Percentiles rank a stretch among this genome's conserved stretches.
Evolutionary conservation across 306 rosid genomes (phyloP).

Genomic region (Prosopis cineraria): DNA sequence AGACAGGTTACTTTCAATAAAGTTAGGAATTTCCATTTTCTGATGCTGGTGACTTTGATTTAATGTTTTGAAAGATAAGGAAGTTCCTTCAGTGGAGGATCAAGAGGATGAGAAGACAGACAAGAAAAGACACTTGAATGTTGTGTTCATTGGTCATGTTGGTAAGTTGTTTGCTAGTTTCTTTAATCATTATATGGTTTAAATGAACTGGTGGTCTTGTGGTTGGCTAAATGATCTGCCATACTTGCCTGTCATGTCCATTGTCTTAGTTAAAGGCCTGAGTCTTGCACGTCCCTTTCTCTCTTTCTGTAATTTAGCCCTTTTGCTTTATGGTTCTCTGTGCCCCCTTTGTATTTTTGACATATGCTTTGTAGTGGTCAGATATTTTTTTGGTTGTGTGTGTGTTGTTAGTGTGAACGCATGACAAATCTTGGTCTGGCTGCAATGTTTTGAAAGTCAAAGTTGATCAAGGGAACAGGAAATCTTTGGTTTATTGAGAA

Average conservation of each 20-base stretch:
- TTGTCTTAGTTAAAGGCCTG: conserved; percentile 17
- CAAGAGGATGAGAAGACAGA: conserved; percentile 45
- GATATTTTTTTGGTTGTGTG: background rate
- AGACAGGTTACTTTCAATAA: background rate
- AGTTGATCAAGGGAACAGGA: background rate
- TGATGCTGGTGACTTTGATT: conserved; percentile 39
- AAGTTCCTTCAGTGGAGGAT: conserved; percentile 33
- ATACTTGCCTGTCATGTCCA: conserved; percentile 12
- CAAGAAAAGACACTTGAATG: conserved; percentile 83
- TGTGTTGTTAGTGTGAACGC: background rate
- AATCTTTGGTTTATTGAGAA: background rate
- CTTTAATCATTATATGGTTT: conserved; percentile 7
- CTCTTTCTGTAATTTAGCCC: background rate
- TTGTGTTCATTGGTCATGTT: conserved; percentile 94
- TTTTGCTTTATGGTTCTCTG: background rate
- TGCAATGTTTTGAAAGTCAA: background rate
- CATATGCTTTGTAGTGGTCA: background rate
- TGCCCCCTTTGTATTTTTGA: background rate
- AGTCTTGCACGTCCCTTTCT: background rate
- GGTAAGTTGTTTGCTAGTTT: conserved; percentile 58
- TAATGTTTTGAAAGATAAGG: conserved; percentile 59
- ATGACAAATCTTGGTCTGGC: conserved; percentile 6
- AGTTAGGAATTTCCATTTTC: conserved; percentile 4
- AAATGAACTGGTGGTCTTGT: background rate
- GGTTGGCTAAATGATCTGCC: background rate